phyloP scores from a whole-genome alignment of 1,284 basidiomycete species.

The Moesziomyces aphidis region DNA sequence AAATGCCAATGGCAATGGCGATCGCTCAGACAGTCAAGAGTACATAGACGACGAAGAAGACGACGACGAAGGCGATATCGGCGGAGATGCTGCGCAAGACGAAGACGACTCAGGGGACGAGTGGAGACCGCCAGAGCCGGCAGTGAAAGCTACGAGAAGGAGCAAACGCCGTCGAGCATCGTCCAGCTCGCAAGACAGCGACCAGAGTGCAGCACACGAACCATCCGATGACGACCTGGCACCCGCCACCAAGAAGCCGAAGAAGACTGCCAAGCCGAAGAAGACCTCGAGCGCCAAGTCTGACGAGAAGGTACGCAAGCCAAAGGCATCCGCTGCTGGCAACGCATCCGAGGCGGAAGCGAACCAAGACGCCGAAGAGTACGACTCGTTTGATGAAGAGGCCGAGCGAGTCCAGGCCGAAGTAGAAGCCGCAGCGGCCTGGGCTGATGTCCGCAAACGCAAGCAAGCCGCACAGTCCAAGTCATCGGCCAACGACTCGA shows the following conservation, averaged over 20 bases:
- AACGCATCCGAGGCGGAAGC: conserved; percentile 3
- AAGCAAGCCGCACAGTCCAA: conserved; percentile 16
- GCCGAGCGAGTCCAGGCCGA: conserved; percentile 37
- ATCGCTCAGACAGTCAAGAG: background rate
- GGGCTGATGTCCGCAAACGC: conserved; percentile 35
- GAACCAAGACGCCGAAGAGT: conserved; percentile 9
- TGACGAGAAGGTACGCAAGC: conserved; percentile 5
- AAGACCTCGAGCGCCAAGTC: conserved; percentile 5
- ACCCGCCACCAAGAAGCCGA: conserved; percentile 12
- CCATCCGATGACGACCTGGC: background rate
- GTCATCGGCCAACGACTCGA: background rate
- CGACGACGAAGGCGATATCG: background rate
- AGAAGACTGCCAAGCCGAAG: conserved; percentile 3
- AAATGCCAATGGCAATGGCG: background rate
- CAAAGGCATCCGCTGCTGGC: conserved; percentile 1
- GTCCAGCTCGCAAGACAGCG: conserved; percentile 21
- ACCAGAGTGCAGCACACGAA: background rate
- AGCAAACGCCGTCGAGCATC: conserved; percentile 16
- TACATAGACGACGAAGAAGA: conserved; percentile 4
- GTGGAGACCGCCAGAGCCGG: conserved; percentile 39
- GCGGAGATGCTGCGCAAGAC: background rate
- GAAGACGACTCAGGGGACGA: conserved; percentile 43
- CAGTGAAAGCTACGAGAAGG: conserved; percentile 3
- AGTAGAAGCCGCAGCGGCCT: conserved; percentile 38
- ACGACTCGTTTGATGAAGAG: conserved; percentile 32